Evolutionary conservation across 176 grass and related monocot genomes (phyloP).

Genomic region (Phyllostachys edulis): DNA sequence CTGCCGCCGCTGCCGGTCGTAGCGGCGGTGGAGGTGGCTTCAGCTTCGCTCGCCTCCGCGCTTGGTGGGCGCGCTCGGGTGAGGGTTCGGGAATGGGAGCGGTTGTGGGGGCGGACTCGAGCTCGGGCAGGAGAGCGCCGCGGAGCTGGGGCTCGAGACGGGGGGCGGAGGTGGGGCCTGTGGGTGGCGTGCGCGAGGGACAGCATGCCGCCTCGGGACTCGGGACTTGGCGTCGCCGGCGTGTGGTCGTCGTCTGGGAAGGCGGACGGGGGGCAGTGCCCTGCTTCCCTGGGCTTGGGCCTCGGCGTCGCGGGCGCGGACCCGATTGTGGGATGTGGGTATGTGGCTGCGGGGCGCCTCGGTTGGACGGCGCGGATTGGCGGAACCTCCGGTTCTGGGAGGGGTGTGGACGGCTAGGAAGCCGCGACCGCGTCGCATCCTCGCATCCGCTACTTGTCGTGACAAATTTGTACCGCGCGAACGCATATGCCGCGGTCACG

Average conservation of each 20-base stretch:
- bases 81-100: neutral
- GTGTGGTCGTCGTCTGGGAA: neutral
- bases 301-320: neutral
- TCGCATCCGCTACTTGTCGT: too few species aligned
- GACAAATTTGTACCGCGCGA: too few species aligned
- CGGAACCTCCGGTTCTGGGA: neutral
- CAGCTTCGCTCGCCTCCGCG: neutral
- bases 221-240: conserved; percentile 4
- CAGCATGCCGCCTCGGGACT: conserved; percentile 29
- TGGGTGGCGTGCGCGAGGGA: conserved; percentile 9
- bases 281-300: too few species aligned
- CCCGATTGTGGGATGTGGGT: too few species aligned
- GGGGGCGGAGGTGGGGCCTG: neutral
- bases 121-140: neutral
- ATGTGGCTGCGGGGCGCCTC: neutral
- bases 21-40: neutral
- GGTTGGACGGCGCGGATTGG: neutral
- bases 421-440: too few species aligned
- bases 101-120: neutral
- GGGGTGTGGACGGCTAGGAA: too few species aligned
- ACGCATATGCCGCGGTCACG: too few species aligned
- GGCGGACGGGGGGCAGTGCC: neutral
- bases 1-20: neutral
- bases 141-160: neutral
- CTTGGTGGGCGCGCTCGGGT: conserved; percentile 28